Base-by-base conservation (phyloP, 2,329 filamentous ascomycete genomes). In the Stromatinia cepivora region DNA sequence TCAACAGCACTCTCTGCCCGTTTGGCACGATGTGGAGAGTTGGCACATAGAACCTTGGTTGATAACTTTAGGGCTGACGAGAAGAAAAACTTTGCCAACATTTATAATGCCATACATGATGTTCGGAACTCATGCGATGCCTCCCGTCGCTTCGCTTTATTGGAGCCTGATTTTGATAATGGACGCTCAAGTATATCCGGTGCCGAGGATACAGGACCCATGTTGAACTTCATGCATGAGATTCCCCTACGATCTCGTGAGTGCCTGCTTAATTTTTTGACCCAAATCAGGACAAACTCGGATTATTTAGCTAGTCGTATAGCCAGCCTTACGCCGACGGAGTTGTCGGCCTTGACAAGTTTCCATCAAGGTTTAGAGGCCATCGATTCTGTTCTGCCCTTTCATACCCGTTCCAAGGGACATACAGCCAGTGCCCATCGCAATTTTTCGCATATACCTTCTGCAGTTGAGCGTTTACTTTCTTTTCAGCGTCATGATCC, bases 401-500 rank as follows among this genome's bases (percentile, higher is more conserved):
- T 89, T 78, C 88, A 90, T 80, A 84, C 81, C 77, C 76, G 80
- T 82, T 77, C 77, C 79, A 77, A 79, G 80, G 59, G 74, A 72
- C 79, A 81, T 78, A 76, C 82, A 78, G 80, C 83, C 74, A 82
- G 82, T 78, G 77, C 79, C 78, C 82, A 82, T 72, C 84, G 83
- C 73, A 79, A 76, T 75, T 78, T 80, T 68, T 80, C 82, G 62
- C 80, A 82, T 73, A 79, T 81, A 73, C 83, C 86, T 72, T 89
- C 84, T 73, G 88, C 92, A 71, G 90, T 97, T 76, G 92, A 97
- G 79, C 89, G 92, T 76, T 87, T 95, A 72, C 84, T 96, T 75
- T 94, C 92, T 65, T 96, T 97, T 78, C 93, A 97, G 80, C 87
- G 94, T 76, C 92, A 94, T 77, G 92, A 97, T 79, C 90, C 93